Evolutionary conservation across 1,284 basidiomycete species (phyloP), one percentile per base, ranked within the genome.

Genomic region (Tilletia indica): DNA sequence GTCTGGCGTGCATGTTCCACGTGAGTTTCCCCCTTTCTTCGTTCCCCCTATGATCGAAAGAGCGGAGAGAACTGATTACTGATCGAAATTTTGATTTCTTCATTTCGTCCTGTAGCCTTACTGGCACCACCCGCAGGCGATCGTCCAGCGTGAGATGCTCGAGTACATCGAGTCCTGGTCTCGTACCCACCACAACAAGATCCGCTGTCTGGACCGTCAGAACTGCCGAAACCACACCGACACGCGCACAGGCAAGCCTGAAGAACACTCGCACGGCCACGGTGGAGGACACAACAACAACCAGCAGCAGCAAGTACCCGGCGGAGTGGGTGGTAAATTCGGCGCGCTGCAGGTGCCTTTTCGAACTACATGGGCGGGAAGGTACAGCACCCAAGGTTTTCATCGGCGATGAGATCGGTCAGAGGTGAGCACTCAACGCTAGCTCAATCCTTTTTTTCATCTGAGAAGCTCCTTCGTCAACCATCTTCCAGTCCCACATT

Each of bases 71-170:
- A n/a, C n/a, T n/a, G n/a, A n/a, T n/a, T n/a, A n/a, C n/a, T n/a
- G n/a, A n/a, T n/a, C n/a, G n/a, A n/a, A n/a, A n/a, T n/a, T n/a
- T n/a, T n/a, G 42, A 45, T 19, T 19, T 54, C n/a, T 45, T 45
- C 42, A 12, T 12, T 5, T 45, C 42, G 42, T 45, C 42, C 12
- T 45, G 42, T 12, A 45, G 61, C 80, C 80, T 8, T 79, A 78
- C 74, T 81, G 78, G 78, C 77, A 74, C 71, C 58, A 74, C 49
- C 74, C 72, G 54, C 71, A 72, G 56, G 71, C 72, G 19, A 71
- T 71, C 49, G 79, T 81, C 31, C 80, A 81, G 70, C 75, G 73
- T 64, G 76, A 80, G 61, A 81, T 81, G 79, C 75, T 81, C 74
- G 75, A 79, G 58, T 80, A 74, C 69, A 74, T 81, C 6, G 77